Evolutionary conservation across 352 stramenopile species (phyloP), one percentile per base, ranked within the genome.

Genomic region (Pythium apleroticum): DNA sequence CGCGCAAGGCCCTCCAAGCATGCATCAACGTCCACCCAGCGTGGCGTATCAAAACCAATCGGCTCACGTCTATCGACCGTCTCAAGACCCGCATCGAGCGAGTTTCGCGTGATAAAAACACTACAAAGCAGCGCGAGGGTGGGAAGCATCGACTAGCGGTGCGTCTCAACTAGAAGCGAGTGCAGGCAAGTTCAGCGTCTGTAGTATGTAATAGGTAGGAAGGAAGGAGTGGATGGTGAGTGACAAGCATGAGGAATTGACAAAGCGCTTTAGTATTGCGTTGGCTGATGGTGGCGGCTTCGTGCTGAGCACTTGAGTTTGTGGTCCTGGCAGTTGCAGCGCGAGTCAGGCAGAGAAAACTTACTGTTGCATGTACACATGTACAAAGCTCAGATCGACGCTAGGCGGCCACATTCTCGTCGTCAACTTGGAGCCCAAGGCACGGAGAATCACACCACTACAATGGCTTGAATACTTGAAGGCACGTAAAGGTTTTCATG

Each of bases 21-120:
- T 65, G 37, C 59, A 67, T 22, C 66, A 72, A 68, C 66, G 66
- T 43, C 66, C 60, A 65, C 66, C 66, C 27, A 72, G 66, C 33
- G 39, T 67, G 55, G 66, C 60, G 60, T 72, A 72, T 43, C 66
- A 68, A 59, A 45, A 66, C 20, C 57, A 66, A 20, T 57, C 39
- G 7, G 41, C 22, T 30, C 27, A 53, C 19, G 48, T 52, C 10
- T 68, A 72, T 50, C 60, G 57, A 37, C 60, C 66, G 15, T 66
- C 66, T 33, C 57, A 65, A 62, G 59, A 72, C 37, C 59, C 54
- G 14, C 60, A 65, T 58, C 57, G 64, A 63, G 64, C 57, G 57
- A 71, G 64, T 59, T 71, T 71, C 58, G 64, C 64, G 33, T 71
- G 64, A 63, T 41, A 22, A 52, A 45, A 46, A 9, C 17, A 37